Evolutionary conservation across 2,329 filamentous ascomycete genomes (phyloP).

Genomic region (Botryotinia narcissicola): DNA sequence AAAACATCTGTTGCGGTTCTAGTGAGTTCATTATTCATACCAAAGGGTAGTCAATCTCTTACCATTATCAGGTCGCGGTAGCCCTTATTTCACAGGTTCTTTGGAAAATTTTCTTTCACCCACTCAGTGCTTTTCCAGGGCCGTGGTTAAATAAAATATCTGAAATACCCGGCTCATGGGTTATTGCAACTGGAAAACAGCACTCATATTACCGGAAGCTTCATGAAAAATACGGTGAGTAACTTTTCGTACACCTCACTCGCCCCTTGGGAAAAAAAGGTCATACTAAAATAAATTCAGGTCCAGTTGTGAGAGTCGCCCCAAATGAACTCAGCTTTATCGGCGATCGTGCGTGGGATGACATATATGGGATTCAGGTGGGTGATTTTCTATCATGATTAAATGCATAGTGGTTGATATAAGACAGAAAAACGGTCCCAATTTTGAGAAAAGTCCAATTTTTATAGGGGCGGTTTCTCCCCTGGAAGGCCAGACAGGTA

Average conservation of each 20-base stretch:
- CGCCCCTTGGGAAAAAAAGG: too few species aligned
- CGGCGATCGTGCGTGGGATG: background rate
- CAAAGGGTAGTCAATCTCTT: too few species aligned
- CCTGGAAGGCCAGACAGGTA: conserved; percentile 17
- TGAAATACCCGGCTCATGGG: background rate
- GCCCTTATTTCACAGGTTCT: background rate
- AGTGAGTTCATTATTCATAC: too few species aligned
- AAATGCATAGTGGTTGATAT: conserved; percentile 5
- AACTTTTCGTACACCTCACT: too few species aligned
- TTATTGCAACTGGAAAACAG: conserved; percentile 4
- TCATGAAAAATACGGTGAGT: too few species aligned
- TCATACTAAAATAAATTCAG: conserved; percentile 9
- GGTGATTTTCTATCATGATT: conserved; percentile 4
- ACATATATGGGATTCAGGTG: background rate
- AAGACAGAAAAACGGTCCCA: background rate
- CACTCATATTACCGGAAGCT: background rate
- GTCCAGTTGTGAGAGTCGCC: conserved; percentile 35
- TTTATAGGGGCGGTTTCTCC: conserved; percentile 18
- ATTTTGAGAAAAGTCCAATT: conserved; percentile 19
- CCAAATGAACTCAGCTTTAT: conserved; percentile 38
- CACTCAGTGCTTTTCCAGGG: background rate
- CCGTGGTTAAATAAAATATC: background rate
- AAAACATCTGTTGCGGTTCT: too few species aligned
- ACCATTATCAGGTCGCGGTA: too few species aligned
- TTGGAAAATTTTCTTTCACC: background rate